Evolutionary conservation across 345 rosid genomes (phyloP), one percentile per base, ranked within the genome.

Genomic region (Rhodamnia argentea): DNA sequence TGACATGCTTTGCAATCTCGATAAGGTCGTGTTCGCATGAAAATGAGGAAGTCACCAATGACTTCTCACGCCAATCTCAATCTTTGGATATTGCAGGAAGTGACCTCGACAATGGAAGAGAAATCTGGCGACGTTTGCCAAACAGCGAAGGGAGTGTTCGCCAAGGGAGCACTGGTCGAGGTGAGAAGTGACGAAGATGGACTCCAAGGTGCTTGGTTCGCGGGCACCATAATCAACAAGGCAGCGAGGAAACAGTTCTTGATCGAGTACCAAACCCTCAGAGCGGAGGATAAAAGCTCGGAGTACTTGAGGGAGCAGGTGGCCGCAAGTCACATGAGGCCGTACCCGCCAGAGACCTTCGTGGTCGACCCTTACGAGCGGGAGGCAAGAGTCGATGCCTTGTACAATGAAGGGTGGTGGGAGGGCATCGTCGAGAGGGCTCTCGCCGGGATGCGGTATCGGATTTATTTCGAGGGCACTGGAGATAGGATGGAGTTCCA

Each of bases 371-470:
- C 88, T 59, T 94, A 91, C 59, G 83, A 88, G 53, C 52, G 76
- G 86, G 86, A 88, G 26, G 94, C 92, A n/a, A 91, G 90, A 88
- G 92, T 95, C 53, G 94, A 95, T 90, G 94, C 93, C n/a, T 87
- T 83, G 42, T 92, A 93, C 86, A 93, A 91, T 62, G 98, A 93
- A 32, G 94, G 92, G 58, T 95, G 98, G 98, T 94, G 98, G 98
- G 90, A 84, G 32, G 98, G 98, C 54, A 88, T 87, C 7, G 85
- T 95, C 81, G 78, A 74, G 14, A 90, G 89, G 85, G 89, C 89
- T 81, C 85, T 86, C 40, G 32, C 50, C 29, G 85, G 89, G 40
- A 88, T 87, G 54, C 90, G 52, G 86, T 89, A 93, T 83, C 23
- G 16, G 52, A 87, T 95, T 54, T 90, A 70, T 85, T 94, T 95